phyloP scores from a whole-genome alignment of 345 rosid genomes.

The Erucastrum elatum region DNA sequence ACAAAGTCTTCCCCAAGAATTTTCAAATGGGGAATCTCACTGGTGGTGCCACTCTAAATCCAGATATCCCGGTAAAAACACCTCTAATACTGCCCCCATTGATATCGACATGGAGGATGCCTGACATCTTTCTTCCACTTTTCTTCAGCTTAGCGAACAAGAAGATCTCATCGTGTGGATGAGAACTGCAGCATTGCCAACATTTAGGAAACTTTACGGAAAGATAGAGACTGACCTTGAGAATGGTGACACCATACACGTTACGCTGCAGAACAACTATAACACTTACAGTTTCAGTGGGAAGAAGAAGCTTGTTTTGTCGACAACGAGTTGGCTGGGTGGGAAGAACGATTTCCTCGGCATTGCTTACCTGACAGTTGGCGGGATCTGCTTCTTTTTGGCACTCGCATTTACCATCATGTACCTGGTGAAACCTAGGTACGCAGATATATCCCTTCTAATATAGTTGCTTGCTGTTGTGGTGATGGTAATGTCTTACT shows the following conservation, averaged over 20 bases:
- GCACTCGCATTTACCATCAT: constrained; percentile 79
- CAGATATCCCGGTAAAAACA: constrained; percentile 49
- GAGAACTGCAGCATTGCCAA: constrained; percentile 99
- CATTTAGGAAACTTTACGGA: constrained; percentile 94
- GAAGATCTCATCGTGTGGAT: constrained; percentile 98
- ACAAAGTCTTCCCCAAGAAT: constrained; percentile 70
- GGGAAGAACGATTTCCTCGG: constrained; percentile 98
- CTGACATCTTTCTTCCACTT: constrained; percentile 10
- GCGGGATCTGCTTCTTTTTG: constrained; percentile 84
- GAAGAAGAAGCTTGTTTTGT: constrained; percentile 94
- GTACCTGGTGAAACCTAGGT: constrained; percentile 95
- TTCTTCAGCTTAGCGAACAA: constrained; percentile 75
- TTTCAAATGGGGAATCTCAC: constrained; percentile 65
- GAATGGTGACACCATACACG: constrained; percentile 51
- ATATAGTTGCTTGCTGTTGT: constrained; percentile 2
- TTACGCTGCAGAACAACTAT: constrained; percentile 63
- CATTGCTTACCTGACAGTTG: constrained; percentile 91
- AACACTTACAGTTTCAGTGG: constrained; percentile 94
- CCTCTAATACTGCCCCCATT: background rate
- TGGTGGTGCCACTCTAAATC: constrained; percentile 58
- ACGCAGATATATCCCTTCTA: constrained; percentile 14
- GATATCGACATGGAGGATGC: constrained; percentile 2
- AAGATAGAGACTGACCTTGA: constrained; percentile 84
- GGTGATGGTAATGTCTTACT: background rate
- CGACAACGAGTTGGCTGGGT: constrained; percentile 98